phyloP scores from a whole-genome alignment of 306 rosid species.

The Biancaea sappan region DNA sequence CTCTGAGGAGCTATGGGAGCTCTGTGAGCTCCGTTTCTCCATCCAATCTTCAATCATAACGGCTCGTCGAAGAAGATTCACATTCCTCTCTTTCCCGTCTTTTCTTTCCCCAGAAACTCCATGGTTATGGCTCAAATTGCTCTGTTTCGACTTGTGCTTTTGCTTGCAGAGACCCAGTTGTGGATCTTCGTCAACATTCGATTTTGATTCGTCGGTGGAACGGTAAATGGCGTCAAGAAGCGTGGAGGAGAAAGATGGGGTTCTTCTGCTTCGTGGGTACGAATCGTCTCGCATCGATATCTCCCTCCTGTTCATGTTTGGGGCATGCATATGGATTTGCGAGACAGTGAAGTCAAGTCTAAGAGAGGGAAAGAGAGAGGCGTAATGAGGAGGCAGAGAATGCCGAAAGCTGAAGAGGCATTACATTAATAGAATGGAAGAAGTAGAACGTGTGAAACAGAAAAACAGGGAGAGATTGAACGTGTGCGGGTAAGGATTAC shows the following conservation, averaged over 20 bases:
- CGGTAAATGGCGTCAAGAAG: conserved; percentile 64
- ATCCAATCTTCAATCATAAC: conserved; percentile 67
- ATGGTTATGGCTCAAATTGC: neutral
- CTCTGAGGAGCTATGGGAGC: conserved; percentile 52
- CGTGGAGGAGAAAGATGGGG: conserved; percentile 70
- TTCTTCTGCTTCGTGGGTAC: conserved; percentile 62
- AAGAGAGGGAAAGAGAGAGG: conserved; percentile 31
- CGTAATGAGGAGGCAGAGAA: conserved; percentile 45
- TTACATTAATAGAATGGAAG: conserved; percentile 33
- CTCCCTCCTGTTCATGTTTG: conserved; percentile 47
- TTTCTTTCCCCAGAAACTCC: neutral
- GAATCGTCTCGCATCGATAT: conserved; percentile 26
- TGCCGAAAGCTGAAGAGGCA: conserved; percentile 54
- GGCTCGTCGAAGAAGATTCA: conserved; percentile 47
- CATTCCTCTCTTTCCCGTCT: conserved; percentile 22
- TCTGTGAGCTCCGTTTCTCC: conserved; percentile 53
- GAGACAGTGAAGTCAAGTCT: conserved; percentile 28
- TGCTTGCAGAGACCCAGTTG: conserved; percentile 30
- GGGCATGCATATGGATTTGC: conserved; percentile 11
- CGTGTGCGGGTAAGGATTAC: conserved; percentile 17
- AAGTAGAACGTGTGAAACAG: conserved; percentile 36
- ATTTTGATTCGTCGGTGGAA: conserved; percentile 58
- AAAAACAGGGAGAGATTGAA: conserved; percentile 20
- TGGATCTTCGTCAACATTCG: conserved; percentile 40
- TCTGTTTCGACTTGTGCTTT: conserved; percentile 32